Evolutionary conservation across 2,329 filamentous ascomycete genomes (phyloP).

Genomic region (Cryphonectria japonica): DNA sequence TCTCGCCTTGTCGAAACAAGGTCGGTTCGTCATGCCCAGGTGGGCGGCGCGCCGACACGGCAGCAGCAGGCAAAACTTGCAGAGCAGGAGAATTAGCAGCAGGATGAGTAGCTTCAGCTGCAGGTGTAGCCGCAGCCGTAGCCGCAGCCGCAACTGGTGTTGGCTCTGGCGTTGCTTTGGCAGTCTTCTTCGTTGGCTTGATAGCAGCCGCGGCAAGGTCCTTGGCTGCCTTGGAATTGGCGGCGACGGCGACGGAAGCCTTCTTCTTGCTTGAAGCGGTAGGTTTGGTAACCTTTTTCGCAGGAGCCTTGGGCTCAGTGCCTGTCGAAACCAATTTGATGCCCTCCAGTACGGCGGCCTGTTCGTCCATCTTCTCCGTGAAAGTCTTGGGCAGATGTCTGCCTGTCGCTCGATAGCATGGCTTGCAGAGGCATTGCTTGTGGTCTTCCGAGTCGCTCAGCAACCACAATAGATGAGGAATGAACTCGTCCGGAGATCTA

Average conservation of each 20-base stretch:
- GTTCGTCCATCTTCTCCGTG: conserved; percentile 23
- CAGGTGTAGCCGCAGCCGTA: background rate
- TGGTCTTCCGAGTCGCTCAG: conserved; percentile 52
- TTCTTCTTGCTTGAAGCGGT: conserved; percentile 22
- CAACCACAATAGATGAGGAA: conserved; percentile 56
- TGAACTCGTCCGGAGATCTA: conserved; percentile 58
- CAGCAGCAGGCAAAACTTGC: conserved; percentile 10
- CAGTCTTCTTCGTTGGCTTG: conserved; percentile 17
- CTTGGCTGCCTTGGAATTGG: conserved; percentile 17
- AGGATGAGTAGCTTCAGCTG: background rate
- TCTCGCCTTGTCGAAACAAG: conserved; percentile 40
- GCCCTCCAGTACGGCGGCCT: conserved; percentile 15
- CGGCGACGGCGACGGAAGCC: conserved; percentile 1
- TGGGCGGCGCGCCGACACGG: conserved; percentile 11
- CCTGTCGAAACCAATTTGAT: conserved; percentile 12
- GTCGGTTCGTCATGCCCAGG: conserved; percentile 25
- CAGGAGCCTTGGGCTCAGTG: conserved; percentile 20
- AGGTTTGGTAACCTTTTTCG: conserved; percentile 21
- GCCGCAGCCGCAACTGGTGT: background rate
- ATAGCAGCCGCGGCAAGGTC: conserved; percentile 10
- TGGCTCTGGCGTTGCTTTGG: background rate
- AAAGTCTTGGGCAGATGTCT: conserved; percentile 25
- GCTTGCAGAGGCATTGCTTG: conserved; percentile 54
- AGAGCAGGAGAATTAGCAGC: background rate
- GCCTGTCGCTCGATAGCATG: conserved; percentile 27